Evolutionary conservation across 2,329 filamentous ascomycete genomes (phyloP).

Genomic region (Zasmidium angulare): DNA sequence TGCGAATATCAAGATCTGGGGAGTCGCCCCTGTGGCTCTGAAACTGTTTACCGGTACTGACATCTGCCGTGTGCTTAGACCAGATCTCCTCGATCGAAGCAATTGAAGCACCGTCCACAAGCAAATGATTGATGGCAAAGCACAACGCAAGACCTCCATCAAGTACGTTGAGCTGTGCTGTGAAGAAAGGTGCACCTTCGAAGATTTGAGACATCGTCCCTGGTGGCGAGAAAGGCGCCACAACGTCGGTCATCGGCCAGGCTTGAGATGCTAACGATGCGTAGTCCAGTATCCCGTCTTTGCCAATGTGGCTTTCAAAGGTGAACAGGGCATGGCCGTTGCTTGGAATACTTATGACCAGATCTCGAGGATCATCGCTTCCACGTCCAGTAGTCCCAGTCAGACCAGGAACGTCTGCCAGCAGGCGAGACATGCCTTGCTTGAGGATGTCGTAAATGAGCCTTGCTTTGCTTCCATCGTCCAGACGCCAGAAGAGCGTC

Average conservation of each 20-base stretch:
- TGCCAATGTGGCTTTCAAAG: constrained; percentile 7
- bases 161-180: constrained; percentile 16
- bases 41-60: constrained; percentile 4
- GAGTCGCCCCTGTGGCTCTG: constrained; percentile 7
- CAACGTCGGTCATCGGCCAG: constrained; percentile 16
- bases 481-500: constrained; percentile 17
- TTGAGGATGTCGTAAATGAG: constrained; percentile 11
- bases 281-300: constrained; percentile 11
- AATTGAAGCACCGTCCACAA: constrained; percentile 14
- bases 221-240: constrained; percentile 9
- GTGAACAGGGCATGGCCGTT: constrained; percentile 17
- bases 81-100: constrained; percentile 19
- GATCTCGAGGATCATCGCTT: constrained; percentile 15
- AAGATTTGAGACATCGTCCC: constrained; percentile 8
- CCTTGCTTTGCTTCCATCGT: neutral
- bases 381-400: constrained; percentile 11
- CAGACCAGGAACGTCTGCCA: constrained; percentile 18
- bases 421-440: constrained; percentile 15
- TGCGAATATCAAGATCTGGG: constrained; percentile 7
- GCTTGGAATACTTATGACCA: constrained; percentile 9
- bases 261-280: constrained; percentile 7
- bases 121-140: constrained; percentile 20
- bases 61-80: constrained; percentile 18
- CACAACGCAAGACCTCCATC: constrained; percentile 16
- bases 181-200: constrained; percentile 16